Evolutionary conservation across 257 asterid species (phyloP).

Genomic region (Ajuga chamaepitys): DNA sequence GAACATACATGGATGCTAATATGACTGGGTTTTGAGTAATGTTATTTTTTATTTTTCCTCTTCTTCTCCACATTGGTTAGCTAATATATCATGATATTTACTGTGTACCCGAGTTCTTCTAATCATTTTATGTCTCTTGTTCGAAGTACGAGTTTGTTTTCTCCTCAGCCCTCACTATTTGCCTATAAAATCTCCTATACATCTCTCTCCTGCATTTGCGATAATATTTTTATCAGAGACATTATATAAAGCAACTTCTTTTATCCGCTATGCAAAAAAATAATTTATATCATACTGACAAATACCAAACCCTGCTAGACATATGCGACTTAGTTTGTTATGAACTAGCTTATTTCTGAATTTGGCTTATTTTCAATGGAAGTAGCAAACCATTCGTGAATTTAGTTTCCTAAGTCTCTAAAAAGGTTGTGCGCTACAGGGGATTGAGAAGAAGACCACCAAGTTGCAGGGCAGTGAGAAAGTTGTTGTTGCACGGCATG

Average conservation of each 20-base stretch:
- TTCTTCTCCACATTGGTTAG: too few relatives aligned
- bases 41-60: too few relatives aligned
- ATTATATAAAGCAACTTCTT: slow-evolving; percentile 1
- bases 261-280: background rate
- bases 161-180: too few relatives aligned
- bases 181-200: too few relatives aligned
- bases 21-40: too few relatives aligned
- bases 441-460: slow-evolving; percentile 94
- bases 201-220: too few relatives aligned
- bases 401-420: slow-evolving; percentile 11
- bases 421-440: slow-evolving; percentile 36
- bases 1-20: too few relatives aligned
- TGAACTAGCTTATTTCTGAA: background rate
- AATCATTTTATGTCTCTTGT: too few relatives aligned
- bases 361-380: background rate
- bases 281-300: background rate
- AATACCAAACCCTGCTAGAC: background rate
- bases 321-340: background rate
- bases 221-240: background rate
- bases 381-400: slow-evolving; percentile 1
- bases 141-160: too few relatives aligned
- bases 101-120: too few relatives aligned
- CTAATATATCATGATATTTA: too few relatives aligned
- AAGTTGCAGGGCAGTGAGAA: slow-evolving; percentile 92
- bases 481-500: slow-evolving; percentile 98